Evolutionary conservation across 345 rosid genomes (phyloP).

Genomic region (Ceriops decandra): DNA sequence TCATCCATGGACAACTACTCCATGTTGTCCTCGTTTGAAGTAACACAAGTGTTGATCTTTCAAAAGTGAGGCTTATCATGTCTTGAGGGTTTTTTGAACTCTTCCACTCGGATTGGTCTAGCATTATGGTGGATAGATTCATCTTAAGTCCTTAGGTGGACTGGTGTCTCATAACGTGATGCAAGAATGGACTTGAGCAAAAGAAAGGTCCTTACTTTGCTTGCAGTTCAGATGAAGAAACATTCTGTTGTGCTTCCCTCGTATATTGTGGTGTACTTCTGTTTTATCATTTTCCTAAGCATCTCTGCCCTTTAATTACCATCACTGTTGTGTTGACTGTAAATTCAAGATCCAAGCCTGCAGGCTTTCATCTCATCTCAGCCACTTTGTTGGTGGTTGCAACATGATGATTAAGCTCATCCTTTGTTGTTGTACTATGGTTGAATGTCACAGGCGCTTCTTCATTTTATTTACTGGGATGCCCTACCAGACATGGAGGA

Average conservation of each 20-base stretch:
- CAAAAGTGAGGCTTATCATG: neutral
- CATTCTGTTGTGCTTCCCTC: neutral
- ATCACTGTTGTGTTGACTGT: neutral
- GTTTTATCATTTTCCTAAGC: neutral
- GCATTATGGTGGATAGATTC: constrained; percentile 2
- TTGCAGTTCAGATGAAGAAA: neutral
- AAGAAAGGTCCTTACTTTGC: neutral
- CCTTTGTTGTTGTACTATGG: neutral
- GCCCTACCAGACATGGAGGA: constrained; percentile 27
- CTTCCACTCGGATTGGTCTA: neutral
- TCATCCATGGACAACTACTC: neutral
- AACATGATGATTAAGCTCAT: no score
- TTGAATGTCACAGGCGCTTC: constrained; percentile 21
- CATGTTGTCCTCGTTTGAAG: neutral
- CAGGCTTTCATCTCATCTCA: neutral
- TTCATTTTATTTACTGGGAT: constrained; percentile 36
- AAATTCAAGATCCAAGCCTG: neutral
- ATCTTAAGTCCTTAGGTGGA: neutral
- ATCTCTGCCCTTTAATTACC: neutral
- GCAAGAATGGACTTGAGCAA: constrained; percentile 1
- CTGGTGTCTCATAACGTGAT: no score
- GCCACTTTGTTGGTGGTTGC: no score
- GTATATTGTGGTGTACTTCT: neutral
- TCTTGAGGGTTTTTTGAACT: neutral
- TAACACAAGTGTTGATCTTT: neutral